phyloP scores from a whole-genome alignment of 192 early-diverging fungal species.

The Coemansia sp. region DNA sequence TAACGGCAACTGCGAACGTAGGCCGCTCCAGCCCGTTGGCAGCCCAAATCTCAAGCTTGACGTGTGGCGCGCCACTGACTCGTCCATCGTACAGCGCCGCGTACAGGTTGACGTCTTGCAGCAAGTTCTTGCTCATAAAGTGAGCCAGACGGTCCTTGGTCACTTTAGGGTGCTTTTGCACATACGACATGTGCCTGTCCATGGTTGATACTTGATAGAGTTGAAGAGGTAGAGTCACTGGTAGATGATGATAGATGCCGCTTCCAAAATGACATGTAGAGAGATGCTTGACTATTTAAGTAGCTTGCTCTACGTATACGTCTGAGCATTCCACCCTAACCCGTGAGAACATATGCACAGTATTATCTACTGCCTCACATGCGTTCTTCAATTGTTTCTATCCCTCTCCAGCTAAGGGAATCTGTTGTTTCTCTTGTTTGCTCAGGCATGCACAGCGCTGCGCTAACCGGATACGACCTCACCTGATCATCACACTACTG shows the following conservation, averaged over 20 bases:
- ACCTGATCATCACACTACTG: no score
- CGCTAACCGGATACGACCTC: no score
- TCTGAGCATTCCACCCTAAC: neutral
- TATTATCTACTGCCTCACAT: neutral
- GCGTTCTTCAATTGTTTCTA: neutral
- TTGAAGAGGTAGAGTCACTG: neutral
- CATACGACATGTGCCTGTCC: conserved; percentile 46
- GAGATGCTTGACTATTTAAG: neutral
- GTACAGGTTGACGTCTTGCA: conserved; percentile 69
- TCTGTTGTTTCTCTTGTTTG: no score
- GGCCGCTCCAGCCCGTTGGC: conserved; percentile 58
- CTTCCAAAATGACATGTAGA: neutral
- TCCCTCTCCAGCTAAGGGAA: no score
- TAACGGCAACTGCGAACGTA: conserved; percentile 57
- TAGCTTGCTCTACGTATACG: neutral
- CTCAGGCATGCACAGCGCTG: no score
- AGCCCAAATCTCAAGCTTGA: conserved; percentile 58
- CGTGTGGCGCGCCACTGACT: conserved; percentile 44
- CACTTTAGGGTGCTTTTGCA: conserved; percentile 73
- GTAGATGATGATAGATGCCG: no score
- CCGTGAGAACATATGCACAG: neutral
- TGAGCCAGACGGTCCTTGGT: conserved; percentile 74
- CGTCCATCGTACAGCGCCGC: conserved; percentile 56
- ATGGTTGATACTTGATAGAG: conserved; percentile 4
- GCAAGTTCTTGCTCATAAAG: conserved; percentile 69